Base-by-base conservation (phyloP, 805 yeast genomes). In the Scheffersomyces stipitis region DNA sequence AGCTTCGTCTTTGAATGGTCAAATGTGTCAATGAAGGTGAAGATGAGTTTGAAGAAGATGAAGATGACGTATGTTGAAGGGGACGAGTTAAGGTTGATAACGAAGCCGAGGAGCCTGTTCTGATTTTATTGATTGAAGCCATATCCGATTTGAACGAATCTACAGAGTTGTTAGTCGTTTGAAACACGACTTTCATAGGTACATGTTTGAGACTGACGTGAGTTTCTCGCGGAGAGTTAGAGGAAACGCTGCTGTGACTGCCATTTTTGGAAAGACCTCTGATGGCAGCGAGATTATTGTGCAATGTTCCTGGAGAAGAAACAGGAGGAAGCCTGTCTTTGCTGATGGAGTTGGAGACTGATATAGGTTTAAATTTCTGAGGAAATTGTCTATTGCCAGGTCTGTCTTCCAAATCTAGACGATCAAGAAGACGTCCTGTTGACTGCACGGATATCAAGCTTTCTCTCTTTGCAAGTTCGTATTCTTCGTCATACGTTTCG, bases 371-470 rank as follows among this genome's bases (percentile, higher is more conserved):
- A 10, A 20, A 20, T 20, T 20, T 20, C 10, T 7, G 10, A n/a
- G n/a, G n/a, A n/a, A n/a, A n/a, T 31, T 13, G 23, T n/a, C 35
- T 33, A 28, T 35, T 36, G n/a, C n/a, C n/a, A n/a, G n/a, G n/a
- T n/a, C n/a, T n/a, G 24, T 51, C 58, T n/a, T 54, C 63, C 7
- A 60, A 38, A 6, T 53, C 56, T 17, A 59, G 38, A 9, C 60
- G 45, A 39, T 64, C 66, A 16, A 64, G 44, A 15, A 62, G 48
- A 29, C 65, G 39, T 3, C 64, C 66, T 8, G 59, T 53, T 17
- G 65, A 51, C 23, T 55, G 54, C 12, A 60, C 49, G n/a, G 63
- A 59, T 9, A 42, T 31, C 26, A 47, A 36, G 29, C 56, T 52
- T 34, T 48, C 43, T 12, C 58, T 42, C 17, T 42, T 41, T 26